Conservation (phyloP, 176 grass and related monocot genomes). For the Aegilops bicornis region DNA sequence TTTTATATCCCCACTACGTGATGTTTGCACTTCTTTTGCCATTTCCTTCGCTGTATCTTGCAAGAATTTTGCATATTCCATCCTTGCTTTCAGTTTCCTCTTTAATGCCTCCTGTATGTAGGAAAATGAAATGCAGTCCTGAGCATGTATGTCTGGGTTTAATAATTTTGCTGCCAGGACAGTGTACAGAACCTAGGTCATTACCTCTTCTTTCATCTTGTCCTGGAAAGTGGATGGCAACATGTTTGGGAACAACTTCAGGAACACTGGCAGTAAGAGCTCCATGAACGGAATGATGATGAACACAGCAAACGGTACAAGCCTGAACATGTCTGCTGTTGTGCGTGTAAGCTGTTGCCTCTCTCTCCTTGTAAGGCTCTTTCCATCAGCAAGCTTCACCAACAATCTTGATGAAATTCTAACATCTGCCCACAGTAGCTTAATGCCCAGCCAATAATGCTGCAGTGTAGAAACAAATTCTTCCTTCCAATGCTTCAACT, state of each 20-base stretch:
- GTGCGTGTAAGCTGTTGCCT: constrained; percentile 87
- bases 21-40: constrained; percentile 86
- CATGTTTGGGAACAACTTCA: constrained; percentile 95
- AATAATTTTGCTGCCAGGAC: background rate
- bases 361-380: constrained; percentile 80
- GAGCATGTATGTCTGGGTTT: background rate
- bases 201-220: constrained; percentile 93
- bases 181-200: background rate
- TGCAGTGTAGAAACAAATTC: constrained; percentile 83
- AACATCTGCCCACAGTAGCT: constrained; percentile 76
- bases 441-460: constrained; percentile 90
- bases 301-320: constrained; percentile 93
- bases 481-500: constrained; percentile 90
- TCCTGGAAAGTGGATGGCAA: constrained; percentile 94
- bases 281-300: constrained; percentile 97
- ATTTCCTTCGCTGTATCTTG: constrained; percentile 95
- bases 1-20: constrained; percentile 74
- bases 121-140: constrained; percentile 22
- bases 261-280: constrained; percentile 85
- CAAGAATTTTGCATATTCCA: constrained; percentile 93
- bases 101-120: constrained; percentile 74
- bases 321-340: constrained; percentile 84
- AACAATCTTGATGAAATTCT: constrained; percentile 93
- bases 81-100: constrained; percentile 86
- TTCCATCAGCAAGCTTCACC: constrained; percentile 87